Conservation (phyloP, 1,139 yeast species). For the Geotrichum cucujoidarum region DNA sequence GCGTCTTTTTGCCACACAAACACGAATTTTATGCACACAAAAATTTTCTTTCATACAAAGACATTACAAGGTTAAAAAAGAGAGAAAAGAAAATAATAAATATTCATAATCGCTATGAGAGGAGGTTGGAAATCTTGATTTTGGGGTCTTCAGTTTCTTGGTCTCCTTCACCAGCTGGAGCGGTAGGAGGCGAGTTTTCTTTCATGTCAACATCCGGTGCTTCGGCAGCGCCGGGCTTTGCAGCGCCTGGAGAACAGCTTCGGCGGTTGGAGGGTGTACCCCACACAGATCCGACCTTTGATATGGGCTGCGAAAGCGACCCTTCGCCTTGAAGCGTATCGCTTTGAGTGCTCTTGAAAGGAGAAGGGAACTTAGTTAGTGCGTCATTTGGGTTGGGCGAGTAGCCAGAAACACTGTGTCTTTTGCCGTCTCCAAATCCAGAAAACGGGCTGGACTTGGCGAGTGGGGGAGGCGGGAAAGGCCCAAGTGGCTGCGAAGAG, state of each 20-base stretch:
- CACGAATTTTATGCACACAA: too few relatives aligned
- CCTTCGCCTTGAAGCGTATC: too few relatives aligned
- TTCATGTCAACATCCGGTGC: conserved; percentile 1
- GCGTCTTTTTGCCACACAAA: neutral
- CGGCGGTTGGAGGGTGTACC: too few relatives aligned
- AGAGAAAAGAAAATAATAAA: conserved; percentile 5
- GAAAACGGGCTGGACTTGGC: neutral
- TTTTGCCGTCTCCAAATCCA: neutral
- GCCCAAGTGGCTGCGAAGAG: neutral
- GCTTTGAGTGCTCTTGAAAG: neutral
- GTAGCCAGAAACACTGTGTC: conserved; percentile 4
- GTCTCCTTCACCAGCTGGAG: conserved; percentile 3
- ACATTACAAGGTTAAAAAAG: too few relatives aligned
- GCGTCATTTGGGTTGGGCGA: too few relatives aligned
- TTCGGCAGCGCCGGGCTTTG: neutral
- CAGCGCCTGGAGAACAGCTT: neutral
- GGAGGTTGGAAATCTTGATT: conserved; percentile 28
- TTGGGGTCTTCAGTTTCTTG: conserved; percentile 17
- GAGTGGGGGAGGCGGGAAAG: neutral
- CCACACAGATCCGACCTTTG: too few relatives aligned
- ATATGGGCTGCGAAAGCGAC: too few relatives aligned
- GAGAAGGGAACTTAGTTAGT: too few relatives aligned
- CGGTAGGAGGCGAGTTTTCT: neutral
- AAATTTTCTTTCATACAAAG: too few relatives aligned
- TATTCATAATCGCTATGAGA: conserved; percentile 22